These are phyloP conservation scores for Trichoderma oligosporum DNA, from an alignment of 2,329 filamentous ascomycete species.

Conservation along the genomic window DNA sequence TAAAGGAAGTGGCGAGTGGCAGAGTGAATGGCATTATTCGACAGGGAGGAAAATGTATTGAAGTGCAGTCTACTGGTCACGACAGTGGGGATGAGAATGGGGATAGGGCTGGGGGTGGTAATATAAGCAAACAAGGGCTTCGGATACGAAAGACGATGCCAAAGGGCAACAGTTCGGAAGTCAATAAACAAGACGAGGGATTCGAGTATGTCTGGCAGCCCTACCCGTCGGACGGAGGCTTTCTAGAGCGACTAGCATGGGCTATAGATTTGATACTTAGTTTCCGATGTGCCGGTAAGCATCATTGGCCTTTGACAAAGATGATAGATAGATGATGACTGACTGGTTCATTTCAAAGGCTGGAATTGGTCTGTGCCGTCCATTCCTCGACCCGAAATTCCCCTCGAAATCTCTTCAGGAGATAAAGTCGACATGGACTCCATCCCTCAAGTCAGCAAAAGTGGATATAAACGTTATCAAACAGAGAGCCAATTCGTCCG, in stretches of 20 bases:
- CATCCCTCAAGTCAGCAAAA: slow-evolving; percentile 40
- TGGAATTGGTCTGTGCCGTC: slow-evolving; percentile 56
- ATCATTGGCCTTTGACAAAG: background rate
- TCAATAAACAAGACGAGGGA: background rate
- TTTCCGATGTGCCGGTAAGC: slow-evolving; percentile 52
- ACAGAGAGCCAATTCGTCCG: slow-evolving; percentile 45
- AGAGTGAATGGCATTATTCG: background rate
- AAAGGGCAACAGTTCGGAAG: background rate
- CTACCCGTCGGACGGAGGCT: slow-evolving; percentile 49
- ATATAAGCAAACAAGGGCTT: background rate
- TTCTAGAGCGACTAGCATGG: slow-evolving; percentile 53
- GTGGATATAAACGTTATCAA: slow-evolving; percentile 45
- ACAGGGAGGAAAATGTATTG: background rate
- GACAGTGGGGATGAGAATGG: background rate
- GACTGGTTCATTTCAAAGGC: no score
- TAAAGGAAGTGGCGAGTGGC: background rate
- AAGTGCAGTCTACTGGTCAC: background rate
- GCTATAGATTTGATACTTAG: slow-evolving; percentile 51
- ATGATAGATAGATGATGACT: no score
- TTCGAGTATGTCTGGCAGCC: slow-evolving; percentile 58
- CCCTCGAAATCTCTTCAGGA: slow-evolving; percentile 31
- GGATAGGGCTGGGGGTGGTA: background rate
- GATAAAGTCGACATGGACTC: slow-evolving; percentile 40
- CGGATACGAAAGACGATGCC: background rate
- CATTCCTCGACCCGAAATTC: slow-evolving; percentile 46